Conservation (phyloP, 148 eudicot genomes). For the Nepenthes gracilis region DNA sequence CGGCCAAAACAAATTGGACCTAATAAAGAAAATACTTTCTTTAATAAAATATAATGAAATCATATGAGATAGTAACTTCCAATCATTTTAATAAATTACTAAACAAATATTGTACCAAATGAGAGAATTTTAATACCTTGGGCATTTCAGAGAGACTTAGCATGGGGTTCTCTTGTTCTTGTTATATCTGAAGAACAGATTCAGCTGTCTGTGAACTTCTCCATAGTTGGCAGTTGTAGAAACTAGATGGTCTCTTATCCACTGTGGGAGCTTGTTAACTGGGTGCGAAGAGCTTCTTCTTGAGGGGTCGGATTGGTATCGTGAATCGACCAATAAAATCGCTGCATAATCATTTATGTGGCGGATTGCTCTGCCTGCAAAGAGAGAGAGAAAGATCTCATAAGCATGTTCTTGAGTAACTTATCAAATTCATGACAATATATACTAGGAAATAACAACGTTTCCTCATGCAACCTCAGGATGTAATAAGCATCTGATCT, state of each 20-base stretch:
- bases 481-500: too few species aligned
- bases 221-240: conserved; percentile 50
- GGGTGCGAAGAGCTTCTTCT: conserved; percentile 55
- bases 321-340: conserved; percentile 72
- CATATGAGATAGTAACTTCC: too few species aligned
- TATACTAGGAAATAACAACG: too few species aligned
- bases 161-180: conserved; percentile 14
- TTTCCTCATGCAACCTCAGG: too few species aligned
- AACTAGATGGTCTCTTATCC: conserved; percentile 65
- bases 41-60: too few species aligned
- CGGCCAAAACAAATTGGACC: background rate
- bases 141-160: background rate
- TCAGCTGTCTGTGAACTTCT: conserved; percentile 62
- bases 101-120: background rate
- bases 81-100: background rate
- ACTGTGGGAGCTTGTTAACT: conserved; percentile 66
- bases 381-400: background rate
- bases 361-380: conserved; percentile 82
- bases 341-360: conserved; percentile 89
- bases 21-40: too few species aligned
- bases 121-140: background rate
- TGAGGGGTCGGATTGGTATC: conserved; percentile 55
- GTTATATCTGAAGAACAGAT: conserved; percentile 76
- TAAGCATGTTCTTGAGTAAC: background rate
- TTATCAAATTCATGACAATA: background rate